Conservation (phyloP, 441 rosid species). For the Viola pubescens region DNA sequence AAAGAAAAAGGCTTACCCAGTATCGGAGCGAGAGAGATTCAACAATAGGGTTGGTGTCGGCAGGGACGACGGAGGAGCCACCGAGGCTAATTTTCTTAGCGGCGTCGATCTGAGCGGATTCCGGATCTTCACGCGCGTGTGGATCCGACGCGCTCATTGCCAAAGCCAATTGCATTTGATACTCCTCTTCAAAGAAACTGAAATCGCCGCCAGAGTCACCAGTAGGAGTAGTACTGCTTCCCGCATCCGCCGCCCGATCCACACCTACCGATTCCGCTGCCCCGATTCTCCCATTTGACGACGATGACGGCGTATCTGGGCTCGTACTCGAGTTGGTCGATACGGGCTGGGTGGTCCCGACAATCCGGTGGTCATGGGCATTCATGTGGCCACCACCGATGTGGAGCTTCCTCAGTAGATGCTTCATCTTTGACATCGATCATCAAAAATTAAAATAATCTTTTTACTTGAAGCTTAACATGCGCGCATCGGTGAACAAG, state of each 20-base stretch:
- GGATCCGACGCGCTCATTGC: constrained; percentile 91
- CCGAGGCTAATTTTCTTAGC: constrained; percentile 95
- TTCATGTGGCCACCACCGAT: constrained; percentile 59
- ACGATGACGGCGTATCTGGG: constrained; percentile 31
- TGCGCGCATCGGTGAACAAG: constrained; percentile 34
- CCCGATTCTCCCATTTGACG: constrained; percentile 42
- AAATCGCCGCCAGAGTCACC: constrained; percentile 34
- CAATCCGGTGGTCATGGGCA: constrained; percentile 46
- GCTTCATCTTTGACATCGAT: constrained; percentile 94
- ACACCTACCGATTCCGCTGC: constrained; percentile 36
- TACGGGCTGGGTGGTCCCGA: constrained; percentile 30
- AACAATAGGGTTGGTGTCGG: constrained; percentile 37
- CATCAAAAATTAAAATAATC: constrained; percentile 33
- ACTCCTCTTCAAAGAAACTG: constrained; percentile 79
- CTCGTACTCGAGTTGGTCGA: constrained; percentile 31
- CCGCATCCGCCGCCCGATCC: constrained; percentile 35
- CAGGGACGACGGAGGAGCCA: constrained; percentile 36
- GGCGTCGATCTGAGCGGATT: constrained; percentile 90
- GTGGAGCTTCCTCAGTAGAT: constrained; percentile 82
- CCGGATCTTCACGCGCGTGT: constrained; percentile 50
- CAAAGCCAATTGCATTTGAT: constrained; percentile 83
- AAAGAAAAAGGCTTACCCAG: constrained; percentile 44
- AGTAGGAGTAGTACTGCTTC: neutral
- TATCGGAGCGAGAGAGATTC: constrained; percentile 75
- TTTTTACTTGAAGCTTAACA: constrained; percentile 19